Evolutionary conservation across 2,329 filamentous ascomycete genomes (phyloP), one percentile per base, ranked within the genome.

Genomic region (Cladorrhinum sp.): DNA sequence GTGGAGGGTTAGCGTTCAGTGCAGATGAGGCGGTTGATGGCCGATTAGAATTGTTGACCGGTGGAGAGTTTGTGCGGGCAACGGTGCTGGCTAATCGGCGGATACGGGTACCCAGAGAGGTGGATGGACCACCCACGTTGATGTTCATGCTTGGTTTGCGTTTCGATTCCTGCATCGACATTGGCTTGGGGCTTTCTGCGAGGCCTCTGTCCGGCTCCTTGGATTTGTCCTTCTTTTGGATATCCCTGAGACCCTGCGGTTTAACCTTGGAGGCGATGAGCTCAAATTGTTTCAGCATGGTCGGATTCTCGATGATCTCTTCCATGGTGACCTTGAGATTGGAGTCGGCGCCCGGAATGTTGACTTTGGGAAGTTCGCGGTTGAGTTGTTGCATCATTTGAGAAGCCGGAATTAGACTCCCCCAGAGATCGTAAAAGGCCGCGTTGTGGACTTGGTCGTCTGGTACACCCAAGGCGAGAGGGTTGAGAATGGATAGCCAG

Each of bases 341-440:
- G 14, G 65, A 66, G 33, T 77, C 75, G 4, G 76, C 68, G 2
- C 76, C 77, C 0, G 72, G 70, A 9, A 79, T 65, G 12, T 69
- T 65, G 23, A 77, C 66, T 24, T 70, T 70, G 1, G 75, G 71
- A 8, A 83, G 71, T 16, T 75, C 73, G 2, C 72, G 71, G 57
- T 78, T 81, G 53, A 83, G 74, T 55, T 75, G 75, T 3, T 74
- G 70, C 2, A 80, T 76, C 28, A 84, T 73, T 63, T 79, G 73
- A 6, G 78, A 72, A 0, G 81, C 81, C 0, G 81, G 76, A 48
- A 84, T 73, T 21, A 83, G 72, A 1, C 79, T 79, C 7, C 77
- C 78, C 71, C 79, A 81, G 12, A 83, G 74, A 52, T 81, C 76
- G 66, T 79, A 83, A 68, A 84, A 84, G 0, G 79, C 76, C 0